These are phyloP conservation scores for Cryptococcus floricola DNA, from an alignment of 1,284 basidiomycete species.

Conservation along the genomic window DNA sequence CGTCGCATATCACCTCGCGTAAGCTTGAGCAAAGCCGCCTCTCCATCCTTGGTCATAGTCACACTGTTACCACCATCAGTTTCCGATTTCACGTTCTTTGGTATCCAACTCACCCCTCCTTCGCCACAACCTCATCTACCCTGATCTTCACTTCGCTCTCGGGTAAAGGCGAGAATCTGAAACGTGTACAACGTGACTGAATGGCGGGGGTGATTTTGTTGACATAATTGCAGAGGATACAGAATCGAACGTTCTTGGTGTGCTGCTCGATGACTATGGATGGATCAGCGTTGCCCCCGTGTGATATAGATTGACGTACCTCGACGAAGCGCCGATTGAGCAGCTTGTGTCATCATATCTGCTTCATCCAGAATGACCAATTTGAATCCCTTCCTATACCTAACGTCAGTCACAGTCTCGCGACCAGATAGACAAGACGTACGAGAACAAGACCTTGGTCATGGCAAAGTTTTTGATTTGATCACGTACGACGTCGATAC, in stretches of 20 bases:
- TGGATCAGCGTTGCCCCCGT: background rate
- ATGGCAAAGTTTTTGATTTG: conserved; percentile 99
- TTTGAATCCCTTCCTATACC: conserved; percentile 79
- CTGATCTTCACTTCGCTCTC: conserved; percentile 79
- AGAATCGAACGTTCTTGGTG: conserved; percentile 97
- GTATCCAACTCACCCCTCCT: conserved; percentile 65
- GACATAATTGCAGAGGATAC: conserved; percentile 99
- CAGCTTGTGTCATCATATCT: conserved; percentile 99
- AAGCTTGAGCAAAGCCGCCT: conserved; percentile 82
- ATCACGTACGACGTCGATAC: conserved; percentile 96
- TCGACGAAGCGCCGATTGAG: conserved; percentile 90
- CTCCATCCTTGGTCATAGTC: conserved; percentile 79
- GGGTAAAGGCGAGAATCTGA: conserved; percentile 94
- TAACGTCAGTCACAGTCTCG: background rate
- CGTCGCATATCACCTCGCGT: conserved; percentile 97
- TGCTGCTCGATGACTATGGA: conserved; percentile 88
- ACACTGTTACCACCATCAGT: conserved; percentile 58
- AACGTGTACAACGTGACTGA: conserved; percentile 96
- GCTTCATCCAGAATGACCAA: conserved; percentile 98
- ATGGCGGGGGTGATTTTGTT: conserved; percentile 99
- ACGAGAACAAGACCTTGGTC: conserved; percentile 75
- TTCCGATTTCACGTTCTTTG: background rate
- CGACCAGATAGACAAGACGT: conserved; percentile 13
- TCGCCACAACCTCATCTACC: conserved; percentile 72
- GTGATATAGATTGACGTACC: conserved; percentile 40